Base-by-base conservation (phyloP, 257 asterid species). In the Plantago major region DNA sequence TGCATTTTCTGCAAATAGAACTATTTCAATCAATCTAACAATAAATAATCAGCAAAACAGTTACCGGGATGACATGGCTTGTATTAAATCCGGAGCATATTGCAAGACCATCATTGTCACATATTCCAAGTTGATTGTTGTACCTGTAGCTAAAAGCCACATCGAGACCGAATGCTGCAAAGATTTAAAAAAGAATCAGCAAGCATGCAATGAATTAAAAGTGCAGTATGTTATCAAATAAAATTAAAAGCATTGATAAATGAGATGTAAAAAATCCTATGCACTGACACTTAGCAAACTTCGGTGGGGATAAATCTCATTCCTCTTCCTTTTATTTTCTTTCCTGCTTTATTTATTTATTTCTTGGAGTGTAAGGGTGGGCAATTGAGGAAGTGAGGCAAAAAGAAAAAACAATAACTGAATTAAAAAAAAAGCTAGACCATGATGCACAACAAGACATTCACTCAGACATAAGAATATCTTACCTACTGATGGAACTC, bases 401-500 rank as follows among this genome's bases (percentile, higher is more conserved):
- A 19, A 16, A 53, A 12, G 42, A 56, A 16, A 18, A 38, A 18
- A 11, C 2, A 15, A 18, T 11, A 56, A 30, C 22, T 30, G 62
- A 33, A 55, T 12, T n/a, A n/a, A n/a, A n/a, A 1, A 56, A 8
- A 38, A 56, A 43, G 14, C 26, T 33, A 4, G 40, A 33, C 3
- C 47, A 37, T 37, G 14, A 42, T 37, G 37, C 46, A 38, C 46
- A 56, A 56, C n/a, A 13, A 33, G 46, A 16, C 62, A 18, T 56
- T 44, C 46, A 8, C 10, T 15, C 10, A 26, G 45, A 51, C 47
- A 60, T 30, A 66, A 51, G 40, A 45, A 48, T 10, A 12, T 53
- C 44, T 76, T 74, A 92, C 99, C 99, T 76, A 92, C 72, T 70
- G 99, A 86, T 46, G 99, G 94, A 68, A 89, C 97, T 77, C 97